phyloP scores from a whole-genome alignment of 2,329 filamentous ascomycete species.

The Cordyceps pruinosa region DNA sequence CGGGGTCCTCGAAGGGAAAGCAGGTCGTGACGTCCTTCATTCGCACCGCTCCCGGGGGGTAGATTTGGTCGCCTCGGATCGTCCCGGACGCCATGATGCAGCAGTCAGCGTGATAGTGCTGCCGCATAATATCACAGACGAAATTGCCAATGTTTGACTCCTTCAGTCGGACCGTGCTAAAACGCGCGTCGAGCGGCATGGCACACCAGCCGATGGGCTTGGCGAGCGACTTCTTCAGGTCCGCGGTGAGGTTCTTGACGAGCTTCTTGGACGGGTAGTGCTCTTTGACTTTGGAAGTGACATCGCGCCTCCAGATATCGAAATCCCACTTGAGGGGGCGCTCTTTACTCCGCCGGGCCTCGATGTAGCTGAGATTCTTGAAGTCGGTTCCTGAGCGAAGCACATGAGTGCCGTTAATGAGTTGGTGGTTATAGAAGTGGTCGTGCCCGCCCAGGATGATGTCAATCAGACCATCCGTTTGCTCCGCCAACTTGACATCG shows the following conservation, averaged over 20 bases:
- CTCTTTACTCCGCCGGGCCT: slow-evolving; percentile 55
- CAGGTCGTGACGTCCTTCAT: slow-evolving; percentile 81
- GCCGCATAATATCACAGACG: slow-evolving; percentile 84
- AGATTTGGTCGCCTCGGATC: slow-evolving; percentile 82
- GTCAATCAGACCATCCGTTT: slow-evolving; percentile 68
- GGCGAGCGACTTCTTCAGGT: slow-evolving; percentile 68
- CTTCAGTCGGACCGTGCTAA: slow-evolving; percentile 67
- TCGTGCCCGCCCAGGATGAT: slow-evolving; percentile 86
- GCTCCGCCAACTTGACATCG: slow-evolving; percentile 75
- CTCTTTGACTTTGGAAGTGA: slow-evolving; percentile 60
- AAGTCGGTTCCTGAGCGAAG: slow-evolving; percentile 88
- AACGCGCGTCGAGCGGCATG: slow-evolving; percentile 73
- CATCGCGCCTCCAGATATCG: slow-evolving; percentile 66
- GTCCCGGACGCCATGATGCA: slow-evolving; percentile 80
- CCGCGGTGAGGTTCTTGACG: slow-evolving; percentile 62
- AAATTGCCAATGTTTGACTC: slow-evolving; percentile 89
- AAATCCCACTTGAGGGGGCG: slow-evolving; percentile 61
- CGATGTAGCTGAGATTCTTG: slow-evolving; percentile 84
- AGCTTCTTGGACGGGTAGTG: slow-evolving; percentile 54
- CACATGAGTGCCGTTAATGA: slow-evolving; percentile 75
- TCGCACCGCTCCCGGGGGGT: slow-evolving; percentile 69
- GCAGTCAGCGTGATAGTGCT: slow-evolving; percentile 74
- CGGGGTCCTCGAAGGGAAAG: slow-evolving; percentile 88
- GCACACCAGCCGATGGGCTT: slow-evolving; percentile 80
- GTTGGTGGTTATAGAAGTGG: slow-evolving; percentile 74